Base-by-base conservation (phyloP, 306 rosid genomes). In the Cucurbita argyrosperma region DNA sequence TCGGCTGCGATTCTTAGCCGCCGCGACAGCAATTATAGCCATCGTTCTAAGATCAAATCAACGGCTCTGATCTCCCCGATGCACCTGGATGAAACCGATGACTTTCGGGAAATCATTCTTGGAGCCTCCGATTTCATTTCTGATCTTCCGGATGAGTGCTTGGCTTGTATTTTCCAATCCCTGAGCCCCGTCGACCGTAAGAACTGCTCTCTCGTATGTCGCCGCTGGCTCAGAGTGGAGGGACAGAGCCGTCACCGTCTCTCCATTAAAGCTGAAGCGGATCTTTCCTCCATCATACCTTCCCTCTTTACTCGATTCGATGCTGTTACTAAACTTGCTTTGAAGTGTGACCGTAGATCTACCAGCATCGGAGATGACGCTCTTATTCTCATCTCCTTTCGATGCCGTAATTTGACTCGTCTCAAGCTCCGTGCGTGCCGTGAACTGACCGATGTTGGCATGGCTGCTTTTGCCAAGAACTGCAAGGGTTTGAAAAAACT, bases 241-340 rank as follows among this genome's bases (percentile, higher is more conserved):
- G 99, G 97, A 16, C 97, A 95, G 81, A 91, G 96, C 23, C 97
- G 97, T 14, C 89, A 91, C 45, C 96, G 99, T 4, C 85, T 95
- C 46, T 91, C 96, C 8, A 95, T 95, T 53, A 83, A 84, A 82
- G 96, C 99, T 0, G 81, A 76, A 9, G 18, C 81, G n/a, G 96
- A 89, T 55, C 92, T 95, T 0, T 77, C 80, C 13, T 79, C 85
- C 26, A 58, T 58, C 12, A 78, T 91, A 26, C 80, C 82, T 30
- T 85, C 88, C 12, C 85, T 95, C 59, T 91, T 95, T 81, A 78
- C 91, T 51, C 88, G 99, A 4, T 95, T 95, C 62, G 99, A 95
- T 76, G 84, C 96, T 1, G 99, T 95, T 6, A 89, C 96, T 30
- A 95, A 91, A 52, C 96, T 95, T 26, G 99, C 96, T 3, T 64